These are phyloP conservation scores for Alnus glutinosa DNA, from an alignment of 306 rosid species.

Conservation along the genomic window DNA sequence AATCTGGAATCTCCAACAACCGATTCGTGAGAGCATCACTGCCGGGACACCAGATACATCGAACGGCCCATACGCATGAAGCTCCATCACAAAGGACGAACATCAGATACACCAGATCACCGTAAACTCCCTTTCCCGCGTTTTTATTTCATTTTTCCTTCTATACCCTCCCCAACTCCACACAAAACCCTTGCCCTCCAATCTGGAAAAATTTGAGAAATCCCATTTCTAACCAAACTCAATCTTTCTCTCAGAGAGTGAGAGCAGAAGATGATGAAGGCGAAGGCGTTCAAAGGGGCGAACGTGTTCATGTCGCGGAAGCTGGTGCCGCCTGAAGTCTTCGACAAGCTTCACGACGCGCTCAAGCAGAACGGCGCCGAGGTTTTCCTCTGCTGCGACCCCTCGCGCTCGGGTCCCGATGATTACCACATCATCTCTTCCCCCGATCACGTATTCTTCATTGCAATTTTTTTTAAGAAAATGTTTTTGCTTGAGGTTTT, in stretches of 20 bases:
- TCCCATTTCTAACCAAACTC: neutral
- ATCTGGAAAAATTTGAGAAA: neutral
- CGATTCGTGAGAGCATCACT: too few relatives aligned
- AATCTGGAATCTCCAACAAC: too few relatives aligned
- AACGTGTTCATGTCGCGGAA: conserved; percentile 87
- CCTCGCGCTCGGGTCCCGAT: conserved; percentile 67
- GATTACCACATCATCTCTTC: conserved; percentile 82
- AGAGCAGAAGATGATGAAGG: conserved; percentile 50
- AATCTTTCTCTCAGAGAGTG: neutral
- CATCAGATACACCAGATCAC: neutral
- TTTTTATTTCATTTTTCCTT: neutral
- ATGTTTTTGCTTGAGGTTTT: neutral
- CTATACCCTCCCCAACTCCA: neutral
- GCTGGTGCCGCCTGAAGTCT: conserved; percentile 84
- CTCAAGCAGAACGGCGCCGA: conserved; percentile 78
- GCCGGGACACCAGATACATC: neutral
- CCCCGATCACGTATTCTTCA: conserved; percentile 56
- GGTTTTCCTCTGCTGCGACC: conserved; percentile 82
- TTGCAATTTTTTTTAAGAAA: neutral
- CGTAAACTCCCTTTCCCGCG: conserved; percentile 1
- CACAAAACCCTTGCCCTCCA: neutral
- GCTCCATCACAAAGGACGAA: neutral
- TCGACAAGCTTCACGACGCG: conserved; percentile 83
- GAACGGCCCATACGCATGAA: neutral
- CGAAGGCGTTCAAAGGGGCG: conserved; percentile 69